Conservation (phyloP, 805 yeast genomes). For the Teunomyces stri region DNA sequence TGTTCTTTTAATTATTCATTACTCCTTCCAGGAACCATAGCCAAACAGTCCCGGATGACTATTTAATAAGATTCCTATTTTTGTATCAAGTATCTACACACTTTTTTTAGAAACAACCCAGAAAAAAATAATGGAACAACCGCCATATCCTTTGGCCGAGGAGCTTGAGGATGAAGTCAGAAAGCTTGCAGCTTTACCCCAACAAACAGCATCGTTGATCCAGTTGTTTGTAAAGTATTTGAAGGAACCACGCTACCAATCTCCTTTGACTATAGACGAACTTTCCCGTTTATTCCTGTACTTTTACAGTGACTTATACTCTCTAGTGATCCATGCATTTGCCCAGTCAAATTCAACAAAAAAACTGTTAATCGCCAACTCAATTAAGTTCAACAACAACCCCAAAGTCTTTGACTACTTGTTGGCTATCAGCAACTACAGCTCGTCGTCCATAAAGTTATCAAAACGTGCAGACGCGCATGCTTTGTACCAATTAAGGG, state of each 20-base stretch:
- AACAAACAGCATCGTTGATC: constrained; percentile 26
- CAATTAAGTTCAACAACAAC: constrained; percentile 25
- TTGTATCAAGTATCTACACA: not conserved
- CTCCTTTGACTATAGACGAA: constrained; percentile 37
- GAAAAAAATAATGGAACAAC: not conserved
- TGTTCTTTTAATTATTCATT: not conserved
- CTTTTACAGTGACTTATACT: constrained; percentile 39
- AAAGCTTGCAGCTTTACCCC: constrained; percentile 20
- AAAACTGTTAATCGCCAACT: constrained; percentile 33
- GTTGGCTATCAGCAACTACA: constrained; percentile 41
- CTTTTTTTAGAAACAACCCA: not conserved
- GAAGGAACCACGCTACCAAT: constrained; percentile 43
- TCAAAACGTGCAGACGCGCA: constrained; percentile 34
- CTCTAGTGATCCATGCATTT: constrained; percentile 29
- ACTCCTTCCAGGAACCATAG: not conserved
- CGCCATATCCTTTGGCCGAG: constrained; percentile 1
- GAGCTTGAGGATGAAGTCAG: constrained; percentile 24
- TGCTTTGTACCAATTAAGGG: constrained; percentile 38
- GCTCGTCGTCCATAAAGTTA: constrained; percentile 33
- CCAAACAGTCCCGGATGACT: not conserved
- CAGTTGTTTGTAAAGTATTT: constrained; percentile 31
- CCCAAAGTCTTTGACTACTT: constrained; percentile 37
- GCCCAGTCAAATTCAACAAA: constrained; percentile 40
- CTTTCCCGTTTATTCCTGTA: constrained; percentile 30
- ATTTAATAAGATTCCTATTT: not conserved